These are phyloP conservation scores for Dioscorea dumetorum DNA, from an alignment of 106 monocot species.

Conservation along the genomic window DNA sequence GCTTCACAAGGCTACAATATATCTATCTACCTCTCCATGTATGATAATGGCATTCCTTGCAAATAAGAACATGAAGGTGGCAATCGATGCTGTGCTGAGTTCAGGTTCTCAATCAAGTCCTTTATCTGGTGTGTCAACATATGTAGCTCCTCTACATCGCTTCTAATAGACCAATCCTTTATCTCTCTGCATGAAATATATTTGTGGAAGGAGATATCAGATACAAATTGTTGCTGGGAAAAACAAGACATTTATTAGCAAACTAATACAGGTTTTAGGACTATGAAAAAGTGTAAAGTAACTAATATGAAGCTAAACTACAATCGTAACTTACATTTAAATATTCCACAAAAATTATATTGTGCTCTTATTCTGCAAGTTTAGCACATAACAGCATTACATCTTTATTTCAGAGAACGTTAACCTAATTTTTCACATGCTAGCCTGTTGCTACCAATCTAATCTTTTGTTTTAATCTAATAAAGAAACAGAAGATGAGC, in stretches of 20 bases:
- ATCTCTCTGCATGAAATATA: slow-evolving; percentile 16
- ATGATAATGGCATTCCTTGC: slow-evolving; percentile 56
- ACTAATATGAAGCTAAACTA: no score
- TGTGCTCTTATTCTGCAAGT: neutral
- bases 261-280: no score
- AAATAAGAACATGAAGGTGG: slow-evolving; percentile 48
- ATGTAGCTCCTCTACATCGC: slow-evolving; percentile 53
- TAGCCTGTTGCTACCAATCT: no score
- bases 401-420: no score
- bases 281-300: no score
- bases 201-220: no score
- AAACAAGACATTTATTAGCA: no score
- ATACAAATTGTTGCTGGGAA: no score
- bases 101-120: slow-evolving; percentile 31
- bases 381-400: no score
- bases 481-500: neutral
- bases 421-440: no score
- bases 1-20: neutral
- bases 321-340: neutral
- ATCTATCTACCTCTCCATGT: slow-evolving; percentile 24
- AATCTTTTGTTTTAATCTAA: neutral
- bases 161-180: slow-evolving; percentile 40
- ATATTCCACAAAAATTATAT: neutral
- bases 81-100: slow-evolving; percentile 20
- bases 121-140: slow-evolving; percentile 47